Percentiles rank a stretch among this genome's conserved stretches.
Conservation (phyloP, 108 stramenopile genomes). For the Nitzschia palea region DNA sequence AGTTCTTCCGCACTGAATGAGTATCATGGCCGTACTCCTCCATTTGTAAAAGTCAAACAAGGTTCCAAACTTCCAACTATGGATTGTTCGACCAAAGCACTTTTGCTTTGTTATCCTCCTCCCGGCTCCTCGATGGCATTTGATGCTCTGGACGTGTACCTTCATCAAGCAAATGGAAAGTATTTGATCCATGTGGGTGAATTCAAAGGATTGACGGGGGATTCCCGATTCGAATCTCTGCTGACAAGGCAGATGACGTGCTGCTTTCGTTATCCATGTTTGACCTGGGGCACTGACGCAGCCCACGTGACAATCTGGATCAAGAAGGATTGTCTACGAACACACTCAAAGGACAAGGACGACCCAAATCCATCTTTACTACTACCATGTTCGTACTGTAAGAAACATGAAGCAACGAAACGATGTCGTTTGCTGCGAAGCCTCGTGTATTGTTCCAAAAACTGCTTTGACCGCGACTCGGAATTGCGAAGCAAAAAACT, state of each 20-base stretch:
- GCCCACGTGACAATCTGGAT: constrained; percentile 50
- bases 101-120: constrained; percentile 65
- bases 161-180: constrained; percentile 26
- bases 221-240: constrained; percentile 36
- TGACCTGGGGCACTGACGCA: constrained; percentile 63
- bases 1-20: constrained; percentile 37
- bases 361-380: neutral
- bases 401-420: constrained; percentile 11
- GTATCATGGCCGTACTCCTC: constrained; percentile 61
- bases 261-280: constrained; percentile 27
- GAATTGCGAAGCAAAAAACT: neutral
- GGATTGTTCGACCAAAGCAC: constrained; percentile 9
- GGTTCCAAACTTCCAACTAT: constrained; percentile 1
- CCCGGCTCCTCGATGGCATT: constrained; percentile 53
- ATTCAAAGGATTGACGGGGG: constrained; percentile 58
- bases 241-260: constrained; percentile 13
- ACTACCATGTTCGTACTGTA: constrained; percentile 36
- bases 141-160: constrained; percentile 26
- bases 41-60: constrained; percentile 35
- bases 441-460: constrained; percentile 42
- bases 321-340: neutral
- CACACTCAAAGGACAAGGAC: neutral
- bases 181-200: constrained; percentile 57
- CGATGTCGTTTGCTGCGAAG: constrained; percentile 38
- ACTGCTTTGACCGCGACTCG: constrained; percentile 22